A percentile compares a stretch with the other conserved stretches of the same genome.
These are phyloP conservation scores for Rhizomucor miehei DNA, from an alignment of 371 early-diverging fungal species.

Conservation along the genomic window DNA sequence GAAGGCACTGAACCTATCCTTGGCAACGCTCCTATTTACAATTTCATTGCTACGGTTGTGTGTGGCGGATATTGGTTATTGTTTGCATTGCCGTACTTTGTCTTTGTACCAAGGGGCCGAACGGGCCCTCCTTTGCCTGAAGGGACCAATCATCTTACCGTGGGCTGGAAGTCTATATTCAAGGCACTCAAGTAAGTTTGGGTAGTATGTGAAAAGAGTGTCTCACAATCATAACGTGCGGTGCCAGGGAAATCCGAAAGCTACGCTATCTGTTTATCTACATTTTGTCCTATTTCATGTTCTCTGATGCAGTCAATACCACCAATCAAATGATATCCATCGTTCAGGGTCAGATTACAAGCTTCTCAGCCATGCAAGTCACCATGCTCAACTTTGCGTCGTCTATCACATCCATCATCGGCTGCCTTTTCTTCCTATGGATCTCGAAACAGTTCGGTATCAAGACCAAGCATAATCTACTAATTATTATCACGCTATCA, in stretches of 20 bases:
- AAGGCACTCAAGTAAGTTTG: constrained; percentile 23
- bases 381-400: constrained; percentile 44
- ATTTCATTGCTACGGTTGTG: constrained; percentile 40
- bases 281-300: constrained; percentile 57
- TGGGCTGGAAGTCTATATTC: constrained; percentile 48
- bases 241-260: constrained; percentile 38
- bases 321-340: constrained; percentile 43
- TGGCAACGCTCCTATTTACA: constrained; percentile 42
- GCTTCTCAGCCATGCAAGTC: constrained; percentile 35
- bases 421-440: constrained; percentile 43
- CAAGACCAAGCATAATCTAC: constrained; percentile 38
- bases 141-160: constrained; percentile 29
- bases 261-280: constrained; percentile 50
- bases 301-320: constrained; percentile 58
- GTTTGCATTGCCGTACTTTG: constrained; percentile 44
- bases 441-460: constrained; percentile 30
- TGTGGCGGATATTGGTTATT: constrained; percentile 47
- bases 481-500: constrained; percentile 32
- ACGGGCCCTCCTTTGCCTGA: constrained; percentile 36
- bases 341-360: constrained; percentile 41
- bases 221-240: background rate
- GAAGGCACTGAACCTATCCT: constrained; percentile 21
- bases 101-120: constrained; percentile 35
- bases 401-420: constrained; percentile 44
- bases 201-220: background rate